Conservation (phyloP, 345 rosid species). For the Adansonia digitata region DNA sequence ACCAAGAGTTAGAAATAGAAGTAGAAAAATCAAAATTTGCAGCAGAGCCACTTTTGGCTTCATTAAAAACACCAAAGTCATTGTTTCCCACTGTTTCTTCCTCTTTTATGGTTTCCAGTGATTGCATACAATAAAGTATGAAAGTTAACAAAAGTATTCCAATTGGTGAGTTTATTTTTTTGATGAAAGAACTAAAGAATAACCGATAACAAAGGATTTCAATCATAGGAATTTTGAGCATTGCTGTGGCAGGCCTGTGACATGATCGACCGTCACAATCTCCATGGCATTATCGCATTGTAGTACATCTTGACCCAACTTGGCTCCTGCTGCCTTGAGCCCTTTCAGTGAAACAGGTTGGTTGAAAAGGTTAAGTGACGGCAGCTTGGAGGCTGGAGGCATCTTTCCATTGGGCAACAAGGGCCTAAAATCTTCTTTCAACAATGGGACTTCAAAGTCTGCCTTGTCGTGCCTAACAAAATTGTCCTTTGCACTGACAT, state of each 20-base stretch:
- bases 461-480: slow-evolving; percentile 72
- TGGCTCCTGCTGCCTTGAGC: slow-evolving; percentile 94
- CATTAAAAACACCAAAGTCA: slow-evolving; percentile 4
- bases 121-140: slow-evolving; percentile 14
- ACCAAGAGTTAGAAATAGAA: too few relatives aligned
- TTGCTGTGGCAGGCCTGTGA: slow-evolving; percentile 68
- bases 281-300: slow-evolving; percentile 71
- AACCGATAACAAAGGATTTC: background rate
- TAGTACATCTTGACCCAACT: slow-evolving; percentile 83
- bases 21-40: background rate
- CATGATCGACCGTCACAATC: slow-evolving; percentile 66
- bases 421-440: slow-evolving; percentile 62
- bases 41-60: slow-evolving; percentile 27
- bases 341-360: slow-evolving; percentile 90
- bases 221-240: slow-evolving; percentile 64
- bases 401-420: slow-evolving; percentile 63
- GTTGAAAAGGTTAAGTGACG: slow-evolving; percentile 77
- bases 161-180: background rate
- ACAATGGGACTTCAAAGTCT: slow-evolving; percentile 85
- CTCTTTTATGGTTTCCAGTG: slow-evolving; percentile 1
- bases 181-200: slow-evolving; percentile 23
- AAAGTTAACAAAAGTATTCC: slow-evolving; percentile 4
- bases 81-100: slow-evolving; percentile 6
- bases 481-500: slow-evolving; percentile 84
- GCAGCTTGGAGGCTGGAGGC: slow-evolving; percentile 79